A percentile compares a stretch with the other conserved stretches of the same genome.
phyloP scores from a whole-genome alignment of 768 basidiomycete genomes.

The Boletus rufocinnamomeus region DNA sequence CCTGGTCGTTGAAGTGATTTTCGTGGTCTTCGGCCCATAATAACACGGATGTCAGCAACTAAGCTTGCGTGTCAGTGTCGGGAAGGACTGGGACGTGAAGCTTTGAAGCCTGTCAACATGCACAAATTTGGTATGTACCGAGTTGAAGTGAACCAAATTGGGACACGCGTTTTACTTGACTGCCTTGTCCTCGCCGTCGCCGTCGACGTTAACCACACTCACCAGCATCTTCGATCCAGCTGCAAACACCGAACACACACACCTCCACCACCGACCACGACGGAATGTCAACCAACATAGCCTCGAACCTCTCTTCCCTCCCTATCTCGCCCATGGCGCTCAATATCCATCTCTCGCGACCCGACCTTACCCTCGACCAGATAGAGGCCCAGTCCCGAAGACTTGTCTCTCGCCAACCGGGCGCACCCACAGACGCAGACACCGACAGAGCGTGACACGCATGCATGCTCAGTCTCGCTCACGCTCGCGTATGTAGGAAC shows the following conservation, averaged over 20 bases:
- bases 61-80: too few species aligned
- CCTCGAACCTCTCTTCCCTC: conserved; percentile 66
- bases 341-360: conserved; percentile 72
- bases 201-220: background rate
- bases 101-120: too few species aligned
- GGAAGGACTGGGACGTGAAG: too few species aligned
- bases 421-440: conserved; percentile 64
- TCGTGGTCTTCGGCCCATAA: too few species aligned
- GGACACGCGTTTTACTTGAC: background rate
- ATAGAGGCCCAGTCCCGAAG: conserved; percentile 91
- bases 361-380: conserved; percentile 91
- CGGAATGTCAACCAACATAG: conserved; percentile 14
- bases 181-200: background rate
- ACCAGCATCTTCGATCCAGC: background rate
- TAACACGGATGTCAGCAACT: too few species aligned
- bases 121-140: too few species aligned
- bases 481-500: conserved; percentile 49
- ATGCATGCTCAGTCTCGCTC: conserved; percentile 8
- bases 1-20: conserved; percentile 11
- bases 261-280: background rate
- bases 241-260: background rate
- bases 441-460: conserved; percentile 64
- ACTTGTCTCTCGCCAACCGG: conserved; percentile 73
- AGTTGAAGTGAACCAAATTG: background rate
- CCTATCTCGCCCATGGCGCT: conserved; percentile 70